Conservation (phyloP, 2,329 filamentous ascomycete genomes). For the Aspergillus nomiae region DNA sequence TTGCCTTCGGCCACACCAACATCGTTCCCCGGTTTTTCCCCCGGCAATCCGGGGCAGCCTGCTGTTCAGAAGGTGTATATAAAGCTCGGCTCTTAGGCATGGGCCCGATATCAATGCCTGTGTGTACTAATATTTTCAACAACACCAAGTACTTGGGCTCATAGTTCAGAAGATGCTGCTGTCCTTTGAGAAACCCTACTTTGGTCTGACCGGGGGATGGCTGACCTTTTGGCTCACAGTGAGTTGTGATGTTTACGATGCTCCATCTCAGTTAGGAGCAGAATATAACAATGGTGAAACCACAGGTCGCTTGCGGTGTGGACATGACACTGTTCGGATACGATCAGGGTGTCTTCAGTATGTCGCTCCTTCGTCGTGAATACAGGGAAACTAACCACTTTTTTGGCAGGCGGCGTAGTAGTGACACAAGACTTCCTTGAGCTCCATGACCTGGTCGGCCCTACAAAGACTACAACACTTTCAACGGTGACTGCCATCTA, state of each 20-base stretch:
- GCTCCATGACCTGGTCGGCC: not conserved
- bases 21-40: too few relatives aligned
- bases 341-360: constrained; percentile 5
- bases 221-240: constrained; percentile 60
- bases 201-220: constrained; percentile 57
- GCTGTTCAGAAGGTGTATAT: too few relatives aligned
- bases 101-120: too few relatives aligned
- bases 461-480: not conserved
- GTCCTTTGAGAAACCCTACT: constrained; percentile 44
- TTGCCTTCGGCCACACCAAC: too few relatives aligned
- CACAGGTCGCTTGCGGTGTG: not conserved
- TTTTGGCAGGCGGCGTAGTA: not conserved
- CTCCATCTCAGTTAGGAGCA: too few relatives aligned
- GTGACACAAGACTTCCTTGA: constrained; percentile 1
- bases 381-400: not conserved
- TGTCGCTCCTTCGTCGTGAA: too few relatives aligned
- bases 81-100: too few relatives aligned
- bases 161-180: too few relatives aligned
- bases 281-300: too few relatives aligned
- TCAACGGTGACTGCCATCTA: not conserved
- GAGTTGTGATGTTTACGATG: not conserved
- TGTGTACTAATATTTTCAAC: too few relatives aligned
- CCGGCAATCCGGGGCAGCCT: too few relatives aligned
- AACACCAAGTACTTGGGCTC: too few relatives aligned
- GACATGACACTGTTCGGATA: constrained; percentile 4